Percentiles rank a stretch among this genome's conserved stretches.
phyloP scores from a whole-genome alignment of 2,329 filamentous ascomycete genomes.

The Penicillium hordei region DNA sequence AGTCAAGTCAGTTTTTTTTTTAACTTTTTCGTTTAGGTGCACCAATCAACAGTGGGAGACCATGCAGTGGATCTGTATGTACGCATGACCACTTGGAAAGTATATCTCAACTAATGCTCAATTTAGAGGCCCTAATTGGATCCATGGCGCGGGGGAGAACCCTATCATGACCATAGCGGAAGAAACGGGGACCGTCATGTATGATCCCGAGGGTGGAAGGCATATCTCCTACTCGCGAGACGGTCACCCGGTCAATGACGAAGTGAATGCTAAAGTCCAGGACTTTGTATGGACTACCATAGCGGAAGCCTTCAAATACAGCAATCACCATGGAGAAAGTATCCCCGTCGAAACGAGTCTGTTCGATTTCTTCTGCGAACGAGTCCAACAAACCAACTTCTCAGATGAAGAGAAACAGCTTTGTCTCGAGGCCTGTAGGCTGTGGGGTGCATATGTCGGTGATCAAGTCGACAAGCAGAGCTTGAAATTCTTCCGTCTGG shows the following conservation, averaged over 20 bases:
- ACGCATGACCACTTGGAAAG: neutral
- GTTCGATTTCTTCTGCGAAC: slow-evolving; percentile 57
- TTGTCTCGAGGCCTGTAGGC: slow-evolving; percentile 55
- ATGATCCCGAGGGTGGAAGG: slow-evolving; percentile 53
- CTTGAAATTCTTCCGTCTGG: slow-evolving; percentile 64
- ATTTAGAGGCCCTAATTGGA: slow-evolving; percentile 62
- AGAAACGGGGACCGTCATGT: slow-evolving; percentile 51
- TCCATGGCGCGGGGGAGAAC: slow-evolving; percentile 61
- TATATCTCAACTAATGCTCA: neutral
- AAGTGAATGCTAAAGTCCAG: slow-evolving; percentile 34
- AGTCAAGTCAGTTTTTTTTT: neutral
- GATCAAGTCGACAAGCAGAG: slow-evolving; percentile 60
- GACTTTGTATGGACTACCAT: slow-evolving; percentile 59
- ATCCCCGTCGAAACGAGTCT: slow-evolving; percentile 57
- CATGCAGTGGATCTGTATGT: slow-evolving; percentile 59
- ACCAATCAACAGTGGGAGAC: slow-evolving; percentile 49
- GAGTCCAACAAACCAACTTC: slow-evolving; percentile 44
- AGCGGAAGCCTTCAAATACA: slow-evolving; percentile 59
- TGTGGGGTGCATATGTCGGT: slow-evolving; percentile 66
- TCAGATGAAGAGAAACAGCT: slow-evolving; percentile 46
- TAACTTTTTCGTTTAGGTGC: slow-evolving; percentile 42
- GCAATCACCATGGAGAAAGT: slow-evolving; percentile 51
- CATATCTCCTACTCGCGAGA: slow-evolving; percentile 50
- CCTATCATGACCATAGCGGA: slow-evolving; percentile 59
- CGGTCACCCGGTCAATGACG: slow-evolving; percentile 45